phyloP scores from a whole-genome alignment of 108 stramenopile genomes.

The Skeletonema tropicum region DNA sequence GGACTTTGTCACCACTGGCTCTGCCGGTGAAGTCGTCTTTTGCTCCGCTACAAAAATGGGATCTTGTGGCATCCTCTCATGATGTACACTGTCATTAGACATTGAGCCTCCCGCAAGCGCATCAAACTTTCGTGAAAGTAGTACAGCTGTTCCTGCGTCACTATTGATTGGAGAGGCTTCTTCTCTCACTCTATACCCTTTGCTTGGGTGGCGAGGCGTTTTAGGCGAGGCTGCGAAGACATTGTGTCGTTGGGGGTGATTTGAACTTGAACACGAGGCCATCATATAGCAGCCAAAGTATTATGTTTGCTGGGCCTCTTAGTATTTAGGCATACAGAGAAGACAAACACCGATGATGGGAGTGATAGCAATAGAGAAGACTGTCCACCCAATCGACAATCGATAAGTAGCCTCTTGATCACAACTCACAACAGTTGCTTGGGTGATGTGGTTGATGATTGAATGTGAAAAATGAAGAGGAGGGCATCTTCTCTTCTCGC shows the following conservation, averaged over 20 bases:
- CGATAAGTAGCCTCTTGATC: too few species aligned
- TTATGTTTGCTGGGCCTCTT: background rate
- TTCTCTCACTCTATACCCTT: slow-evolving; percentile 3
- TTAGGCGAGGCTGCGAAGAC: background rate
- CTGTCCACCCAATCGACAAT: background rate
- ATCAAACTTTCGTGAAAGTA: background rate
- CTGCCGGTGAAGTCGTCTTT: background rate
- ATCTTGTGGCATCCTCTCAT: slow-evolving; percentile 5
- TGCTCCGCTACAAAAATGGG: background rate
- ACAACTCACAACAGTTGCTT: too few species aligned
- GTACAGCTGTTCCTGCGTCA: background rate
- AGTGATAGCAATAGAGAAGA: background rate
- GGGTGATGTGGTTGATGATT: too few species aligned
- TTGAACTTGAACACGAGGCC: slow-evolving; percentile 4
- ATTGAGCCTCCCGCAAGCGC: background rate
- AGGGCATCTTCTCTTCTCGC: too few species aligned
- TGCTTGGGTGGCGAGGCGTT: background rate
- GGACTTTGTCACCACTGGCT: background rate
- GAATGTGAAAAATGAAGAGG: too few species aligned
- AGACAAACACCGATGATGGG: background rate
- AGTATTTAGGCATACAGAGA: background rate
- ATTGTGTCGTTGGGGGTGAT: background rate
- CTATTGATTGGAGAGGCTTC: background rate
- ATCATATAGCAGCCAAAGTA: background rate
- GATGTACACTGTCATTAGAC: background rate